A percentile compares a stretch with the other conserved stretches of the same genome.
These are phyloP conservation scores for Yamadazyma songkhlaensis DNA, from an alignment of 1,139 yeast genomes.

Conservation along the genomic window DNA sequence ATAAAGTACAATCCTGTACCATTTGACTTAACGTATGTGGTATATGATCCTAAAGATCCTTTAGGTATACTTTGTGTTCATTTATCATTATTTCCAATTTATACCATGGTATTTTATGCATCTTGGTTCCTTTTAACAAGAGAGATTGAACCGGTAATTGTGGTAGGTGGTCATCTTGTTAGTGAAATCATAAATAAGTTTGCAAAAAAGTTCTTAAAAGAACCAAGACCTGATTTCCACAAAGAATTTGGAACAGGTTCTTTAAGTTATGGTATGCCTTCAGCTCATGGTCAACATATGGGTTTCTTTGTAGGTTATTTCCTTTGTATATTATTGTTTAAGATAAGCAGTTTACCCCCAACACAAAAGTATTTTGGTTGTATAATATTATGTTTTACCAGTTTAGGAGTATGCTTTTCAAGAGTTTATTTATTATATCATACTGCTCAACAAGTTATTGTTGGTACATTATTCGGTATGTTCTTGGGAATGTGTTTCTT, in stretches of 20 bases:
- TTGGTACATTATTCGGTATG: constrained; percentile 67
- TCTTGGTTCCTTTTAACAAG: constrained; percentile 81
- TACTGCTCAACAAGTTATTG: constrained; percentile 64
- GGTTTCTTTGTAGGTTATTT: constrained; percentile 76
- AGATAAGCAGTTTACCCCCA: constrained; percentile 21
- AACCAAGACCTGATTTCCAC: constrained; percentile 72
- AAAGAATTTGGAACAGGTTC: constrained; percentile 47
- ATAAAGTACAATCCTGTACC: constrained; percentile 41
- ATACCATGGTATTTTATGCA: constrained; percentile 72
- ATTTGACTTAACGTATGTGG: constrained; percentile 71
- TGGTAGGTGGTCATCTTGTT: constrained; percentile 82
- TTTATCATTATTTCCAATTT: constrained; percentile 80
- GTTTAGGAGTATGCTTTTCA: constrained; percentile 62
- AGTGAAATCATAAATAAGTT: constrained; percentile 73
- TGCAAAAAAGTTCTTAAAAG: constrained; percentile 60
- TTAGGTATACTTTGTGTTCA: constrained; percentile 65
- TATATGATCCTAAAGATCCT: constrained; percentile 67
- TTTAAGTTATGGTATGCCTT: constrained; percentile 90
- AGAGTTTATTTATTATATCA: constrained; percentile 82
- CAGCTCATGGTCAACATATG: constrained; percentile 96
- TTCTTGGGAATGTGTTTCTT: constrained; percentile 60
- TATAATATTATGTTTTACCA: constrained; percentile 21
- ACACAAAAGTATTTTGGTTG: constrained; percentile 23
- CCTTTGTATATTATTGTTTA: constrained; percentile 37
- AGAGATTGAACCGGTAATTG: constrained; percentile 80